Evolutionary conservation across 371 early-diverging fungal species (phyloP).

Genomic region (Mycotypha africana): DNA sequence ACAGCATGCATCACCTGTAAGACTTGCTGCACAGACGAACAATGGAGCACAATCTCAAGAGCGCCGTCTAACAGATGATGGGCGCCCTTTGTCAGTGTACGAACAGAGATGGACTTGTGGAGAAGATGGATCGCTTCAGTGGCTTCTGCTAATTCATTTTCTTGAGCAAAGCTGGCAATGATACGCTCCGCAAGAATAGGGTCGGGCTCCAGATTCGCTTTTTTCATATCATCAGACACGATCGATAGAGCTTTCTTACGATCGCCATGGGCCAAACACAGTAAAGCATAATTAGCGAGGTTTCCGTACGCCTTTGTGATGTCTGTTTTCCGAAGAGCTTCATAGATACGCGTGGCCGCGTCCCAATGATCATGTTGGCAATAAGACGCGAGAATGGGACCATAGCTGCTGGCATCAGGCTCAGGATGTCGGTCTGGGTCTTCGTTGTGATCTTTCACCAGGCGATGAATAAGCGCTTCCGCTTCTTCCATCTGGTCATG

Average conservation of each 20-base stretch:
- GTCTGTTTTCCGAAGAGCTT: slow-evolving; percentile 26
- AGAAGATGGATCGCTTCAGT: slow-evolving; percentile 22
- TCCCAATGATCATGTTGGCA: slow-evolving; percentile 23
- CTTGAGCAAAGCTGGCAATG: slow-evolving; percentile 13
- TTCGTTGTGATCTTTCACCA: slow-evolving; percentile 11
- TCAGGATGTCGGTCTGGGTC: slow-evolving; percentile 11
- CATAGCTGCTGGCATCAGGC: slow-evolving; percentile 43
- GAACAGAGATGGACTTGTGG: slow-evolving; percentile 20
- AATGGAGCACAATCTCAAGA: slow-evolving; percentile 3
- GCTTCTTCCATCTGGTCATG: slow-evolving; percentile 25
- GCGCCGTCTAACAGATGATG: slow-evolving; percentile 14
- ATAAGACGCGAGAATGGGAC: slow-evolving; percentile 41
- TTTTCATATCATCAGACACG: slow-evolving; percentile 28
- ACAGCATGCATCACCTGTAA: slow-evolving; percentile 3
- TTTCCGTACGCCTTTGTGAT: slow-evolving; percentile 43
- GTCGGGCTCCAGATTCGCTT: slow-evolving; percentile 36
- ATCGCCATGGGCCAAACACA: slow-evolving; percentile 25
- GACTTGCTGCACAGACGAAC: slow-evolving; percentile 1
- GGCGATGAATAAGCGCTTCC: slow-evolving; percentile 17
- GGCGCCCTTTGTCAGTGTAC: slow-evolving; percentile 18
- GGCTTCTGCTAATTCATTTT: slow-evolving; percentile 15
- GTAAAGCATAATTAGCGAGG: slow-evolving; percentile 39
- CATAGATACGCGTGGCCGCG: slow-evolving; percentile 26
- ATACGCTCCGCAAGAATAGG: slow-evolving; percentile 29
- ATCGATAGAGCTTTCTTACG: slow-evolving; percentile 18